Evolutionary conservation across 2,329 filamentous ascomycete species (phyloP), one percentile per base, ranked within the genome.

Genomic region (Chalaropsis ovoidea): DNA sequence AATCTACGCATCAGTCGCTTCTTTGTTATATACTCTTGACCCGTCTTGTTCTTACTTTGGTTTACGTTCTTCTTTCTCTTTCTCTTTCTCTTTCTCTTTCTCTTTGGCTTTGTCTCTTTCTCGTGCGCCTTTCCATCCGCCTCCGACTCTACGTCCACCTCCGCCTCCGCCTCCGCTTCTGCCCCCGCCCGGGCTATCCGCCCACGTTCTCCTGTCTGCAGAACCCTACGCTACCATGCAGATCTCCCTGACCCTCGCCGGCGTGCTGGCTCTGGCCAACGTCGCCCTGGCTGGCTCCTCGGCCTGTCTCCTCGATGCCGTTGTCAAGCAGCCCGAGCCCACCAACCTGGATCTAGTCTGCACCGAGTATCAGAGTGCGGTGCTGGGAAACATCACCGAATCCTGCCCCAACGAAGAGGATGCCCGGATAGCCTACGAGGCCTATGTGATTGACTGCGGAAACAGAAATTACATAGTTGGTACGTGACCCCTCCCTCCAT

Each of bases 251-350:
- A 15, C 62, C 39, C 41, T 69, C 45, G 41, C 69, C 35, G 27
- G 52, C 47, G 39, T 52, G n/a, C 41, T 70, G 24, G 63, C 54
- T 52, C 47, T 66, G 19, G 67, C 65, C 54, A 31, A 49, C 8
- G 19, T 65, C 42, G 56, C 56, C 27, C 60, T 39, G 39, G 65
- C 66, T 19, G 43, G 39, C 10, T 41, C 22, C 1, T 67, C 69
- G 47, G 68, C 68, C n/a, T 70, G 69, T 56, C 63, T 70, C 22
- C 22, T 70, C 7, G 61, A 62, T 8, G 69, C 67, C 22, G 58
- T 70, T 11, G 63, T 43, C 41, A 27, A 66, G n/a, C 69, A 70
- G 47, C 27, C 64, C 27, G 65, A 65, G 22, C 67, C 67, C 2
- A 13, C 62, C 19, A 45, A 66, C 8, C 41, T 69, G 19, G 42